Base-by-base conservation (phyloP, 2,329 filamentous ascomycete genomes). In the Trichoderma koningiopsis region DNA sequence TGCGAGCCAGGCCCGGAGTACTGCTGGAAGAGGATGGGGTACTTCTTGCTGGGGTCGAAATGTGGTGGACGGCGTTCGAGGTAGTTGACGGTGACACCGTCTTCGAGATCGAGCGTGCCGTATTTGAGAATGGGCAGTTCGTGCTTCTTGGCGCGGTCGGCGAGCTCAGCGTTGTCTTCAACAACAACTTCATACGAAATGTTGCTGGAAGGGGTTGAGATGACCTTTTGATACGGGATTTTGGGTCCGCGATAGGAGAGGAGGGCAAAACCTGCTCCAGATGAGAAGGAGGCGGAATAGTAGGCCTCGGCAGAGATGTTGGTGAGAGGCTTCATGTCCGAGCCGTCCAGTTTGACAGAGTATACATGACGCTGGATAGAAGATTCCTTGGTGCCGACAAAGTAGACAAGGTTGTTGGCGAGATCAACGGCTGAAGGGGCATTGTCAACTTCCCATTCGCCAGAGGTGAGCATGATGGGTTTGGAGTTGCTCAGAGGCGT, bases 1-100 rank as follows among this genome's bases (percentile, higher is more conserved):
- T 99, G 96, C 22, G 94, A 97, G n/a, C 92, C 93, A 0, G 96
- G 96, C 0, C 96, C 96, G 29, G 93, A 95, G 82, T 99, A 99
- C 70, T 97, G 90, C 76, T 92, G 91, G 84, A 99, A 99, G 5
- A 99, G 87, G 1, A 99, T 94, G 0, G 96, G 96, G 74, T 99
- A 98, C 77, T 92, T 89, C 81, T 92, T 94, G 74, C 89, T 89
- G 22, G 88, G 84, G 78, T 94, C 87, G 77, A 98, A 99, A 79
- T 97, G 91, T 1, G 94, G 92, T 6, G 96, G 96, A 0, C 93
- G 91, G 35, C 94, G 91, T 80, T 99, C 96, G 16, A 98, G 83
- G 73, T 88, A 89, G 79, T 89, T 88, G 74, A 89, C 82, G 22
- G 89, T 87, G 73, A 92, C 90, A 37, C 90, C 92, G 71, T 96